Evolutionary conservation across 148 eudicot species (phyloP), one percentile per base, ranked within the genome.

Genomic region (Gaultheria prostrata): DNA sequence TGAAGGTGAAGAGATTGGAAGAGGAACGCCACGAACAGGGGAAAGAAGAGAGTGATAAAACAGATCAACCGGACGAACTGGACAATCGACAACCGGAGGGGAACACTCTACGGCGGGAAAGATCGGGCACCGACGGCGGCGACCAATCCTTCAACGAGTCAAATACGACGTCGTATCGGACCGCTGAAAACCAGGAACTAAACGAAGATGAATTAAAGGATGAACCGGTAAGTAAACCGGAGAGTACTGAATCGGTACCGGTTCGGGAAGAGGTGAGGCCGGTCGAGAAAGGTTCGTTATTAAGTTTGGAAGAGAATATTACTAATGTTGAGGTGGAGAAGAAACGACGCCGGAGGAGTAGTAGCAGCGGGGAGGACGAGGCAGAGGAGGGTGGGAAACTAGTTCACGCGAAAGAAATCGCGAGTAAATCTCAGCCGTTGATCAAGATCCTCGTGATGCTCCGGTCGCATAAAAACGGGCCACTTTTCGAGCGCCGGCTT

Each of bases 111-210:
- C 74, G 77, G 85, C 86, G 80, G 57, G 81, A 83, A 56, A 65
- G 12, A 13, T 12, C 57, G 1, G 78, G n/a, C 18, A 30, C 83
- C 72, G 85, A 43, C 9, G 90, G 84, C 84, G 72, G 86, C 57
- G 57, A 51, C 86, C 88, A 84, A 45, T 89, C 91, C 12, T 86
- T 80, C 78, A 84, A 89, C 88, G 91, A 89, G 88, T 89, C 91
- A 10, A 89, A 84, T 83, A 75, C 87, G 84, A 45, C 89, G 69
- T 71, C 76, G 46, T 84, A 63, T 73, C 85, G 69, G 49, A 83
- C 82, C 45, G 78, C 71, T 11, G 76, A 51, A 53, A 82, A 81
- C 50, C 53, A 81, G 75, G 71, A 30, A 45, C 74, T 74, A 49
- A 46, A 84, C 35, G 82, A 77, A 26, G 30, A 79, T 30, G 78